Conservation (phyloP, 2,329 filamentous ascomycete species). For the Coniochaeta sp. region DNA sequence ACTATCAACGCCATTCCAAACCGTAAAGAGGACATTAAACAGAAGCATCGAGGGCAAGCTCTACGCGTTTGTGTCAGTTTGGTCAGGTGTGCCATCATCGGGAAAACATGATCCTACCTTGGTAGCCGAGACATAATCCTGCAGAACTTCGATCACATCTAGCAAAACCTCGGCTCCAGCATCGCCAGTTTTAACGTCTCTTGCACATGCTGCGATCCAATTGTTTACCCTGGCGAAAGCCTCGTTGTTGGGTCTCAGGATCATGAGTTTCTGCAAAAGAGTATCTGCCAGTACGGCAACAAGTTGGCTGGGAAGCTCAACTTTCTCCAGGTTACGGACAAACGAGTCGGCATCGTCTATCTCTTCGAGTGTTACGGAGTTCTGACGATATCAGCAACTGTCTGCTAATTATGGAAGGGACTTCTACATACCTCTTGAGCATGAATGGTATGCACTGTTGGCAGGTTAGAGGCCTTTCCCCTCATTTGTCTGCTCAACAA, state of each 20-base stretch:
- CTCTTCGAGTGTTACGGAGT: conserved; percentile 66
- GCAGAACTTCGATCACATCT: conserved; percentile 47
- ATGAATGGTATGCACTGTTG: conserved; percentile 65
- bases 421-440: conserved; percentile 51
- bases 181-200: conserved; percentile 46
- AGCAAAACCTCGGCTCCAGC: conserved; percentile 38
- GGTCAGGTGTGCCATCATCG: neutral
- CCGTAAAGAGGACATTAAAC: conserved; percentile 42
- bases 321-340: conserved; percentile 64
- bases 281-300: conserved; percentile 70
- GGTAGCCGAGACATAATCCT: conserved; percentile 45
- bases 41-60: conserved; percentile 40
- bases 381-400: conserved; percentile 25
- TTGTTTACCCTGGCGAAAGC: conserved; percentile 45
- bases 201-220: conserved; percentile 50
- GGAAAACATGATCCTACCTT: conserved; percentile 36
- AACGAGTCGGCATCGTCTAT: conserved; percentile 65
- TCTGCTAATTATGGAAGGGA: conserved; percentile 10
- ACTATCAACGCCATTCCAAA: conserved; percentile 56
- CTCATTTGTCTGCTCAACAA: conserved; percentile 35
- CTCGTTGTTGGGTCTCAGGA: conserved; percentile 51
- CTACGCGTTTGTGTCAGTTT: conserved; percentile 20
- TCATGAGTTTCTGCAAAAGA: conserved; percentile 67
- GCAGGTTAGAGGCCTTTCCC: conserved; percentile 47
- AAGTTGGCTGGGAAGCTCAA: conserved; percentile 76